Base-by-base conservation (phyloP, 2,329 filamentous ascomycete species). In the Sclerotinia nivalis region DNA sequence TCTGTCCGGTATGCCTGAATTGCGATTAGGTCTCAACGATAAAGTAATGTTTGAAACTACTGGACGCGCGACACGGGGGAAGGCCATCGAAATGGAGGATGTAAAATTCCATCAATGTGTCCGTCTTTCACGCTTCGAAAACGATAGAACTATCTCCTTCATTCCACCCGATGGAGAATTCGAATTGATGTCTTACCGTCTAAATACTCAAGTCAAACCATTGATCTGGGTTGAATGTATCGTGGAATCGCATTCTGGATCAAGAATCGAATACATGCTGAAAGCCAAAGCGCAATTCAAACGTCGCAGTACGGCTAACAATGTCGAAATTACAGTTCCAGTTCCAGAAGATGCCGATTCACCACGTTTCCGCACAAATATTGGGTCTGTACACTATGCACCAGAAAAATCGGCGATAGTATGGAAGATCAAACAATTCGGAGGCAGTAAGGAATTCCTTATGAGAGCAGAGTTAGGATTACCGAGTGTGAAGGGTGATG, bases 371-470 rank as follows among this genome's bases (percentile, higher is more conserved):
- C 89, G 96, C 67, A 99, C 96, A 49, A 99, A 98, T 80, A 96
- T 99, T 72, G 96, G 96, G 69, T 93, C 91, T 43, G 96, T 99
- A 18, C 96, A 99, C 82, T 99, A 99, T 79, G 95, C 95, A 5
- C 96, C 96, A 0, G 96, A 99, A 81, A 95, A 97, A 78, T 96
- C 93, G 73, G 95, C 95, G 71, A 99, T 99, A 76, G 92, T 99
- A 65, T 99, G 96, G 96, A 99, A 99, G 85, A 99, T 99, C 81
- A 99, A 99, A 85, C 96, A 99, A 78, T 99, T 99, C 81, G 96
- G 96, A 58, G 96, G 96, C n/a, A 89, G 90, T 76, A 99, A 99
- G 82, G 96, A 99, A 79, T 99, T 99, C 78, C 85, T 99, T 76
- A 99, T 99, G 96, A 91, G 96, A 69, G 96, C 96, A 25, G 96